Conservation (phyloP, 805 yeast genomes). For the Candida gorgasii region DNA sequence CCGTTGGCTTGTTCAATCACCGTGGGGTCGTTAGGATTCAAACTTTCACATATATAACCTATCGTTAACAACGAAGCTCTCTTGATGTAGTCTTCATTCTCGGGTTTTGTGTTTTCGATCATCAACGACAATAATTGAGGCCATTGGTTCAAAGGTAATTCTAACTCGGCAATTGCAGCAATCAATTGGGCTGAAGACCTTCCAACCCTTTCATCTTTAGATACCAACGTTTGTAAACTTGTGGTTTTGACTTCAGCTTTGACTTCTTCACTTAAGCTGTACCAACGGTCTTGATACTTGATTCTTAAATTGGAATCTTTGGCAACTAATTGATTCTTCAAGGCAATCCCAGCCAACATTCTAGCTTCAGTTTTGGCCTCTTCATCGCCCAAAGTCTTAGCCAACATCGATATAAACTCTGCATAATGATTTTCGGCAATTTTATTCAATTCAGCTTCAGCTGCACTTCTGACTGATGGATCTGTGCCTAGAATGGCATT, state of each 20-base stretch:
- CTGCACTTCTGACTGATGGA: slow-evolving; percentile 65
- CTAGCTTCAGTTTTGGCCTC: slow-evolving; percentile 73
- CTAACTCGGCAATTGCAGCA: slow-evolving; percentile 96
- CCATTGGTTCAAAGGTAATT: slow-evolving; percentile 88
- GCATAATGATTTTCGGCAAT: slow-evolving; percentile 77
- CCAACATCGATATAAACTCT: slow-evolving; percentile 67
- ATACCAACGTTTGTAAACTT: slow-evolving; percentile 57
- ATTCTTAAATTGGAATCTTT: slow-evolving; percentile 65
- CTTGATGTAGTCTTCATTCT: slow-evolving; percentile 76
- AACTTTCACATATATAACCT: slow-evolving; percentile 94
- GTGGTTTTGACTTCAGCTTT: slow-evolving; percentile 67
- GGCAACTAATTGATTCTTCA: slow-evolving; percentile 85
- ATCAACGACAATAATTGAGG: slow-evolving; percentile 78
- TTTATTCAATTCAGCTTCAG: slow-evolving; percentile 72
- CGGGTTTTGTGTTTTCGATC: slow-evolving; percentile 82
- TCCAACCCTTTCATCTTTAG: slow-evolving; percentile 76
- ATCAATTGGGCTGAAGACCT: slow-evolving; percentile 89
- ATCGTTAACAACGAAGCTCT: slow-evolving; percentile 84
- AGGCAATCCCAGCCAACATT: slow-evolving; percentile 84
- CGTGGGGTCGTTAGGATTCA: slow-evolving; percentile 78
- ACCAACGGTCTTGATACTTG: slow-evolving; percentile 75
- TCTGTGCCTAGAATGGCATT: slow-evolving; percentile 74
- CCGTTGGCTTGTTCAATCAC: slow-evolving; percentile 87
- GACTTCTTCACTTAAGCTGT: slow-evolving; percentile 52
- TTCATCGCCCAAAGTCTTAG: slow-evolving; percentile 69